Conservation (phyloP, 2,329 filamentous ascomycete species). For the Fusarium graminum region DNA sequence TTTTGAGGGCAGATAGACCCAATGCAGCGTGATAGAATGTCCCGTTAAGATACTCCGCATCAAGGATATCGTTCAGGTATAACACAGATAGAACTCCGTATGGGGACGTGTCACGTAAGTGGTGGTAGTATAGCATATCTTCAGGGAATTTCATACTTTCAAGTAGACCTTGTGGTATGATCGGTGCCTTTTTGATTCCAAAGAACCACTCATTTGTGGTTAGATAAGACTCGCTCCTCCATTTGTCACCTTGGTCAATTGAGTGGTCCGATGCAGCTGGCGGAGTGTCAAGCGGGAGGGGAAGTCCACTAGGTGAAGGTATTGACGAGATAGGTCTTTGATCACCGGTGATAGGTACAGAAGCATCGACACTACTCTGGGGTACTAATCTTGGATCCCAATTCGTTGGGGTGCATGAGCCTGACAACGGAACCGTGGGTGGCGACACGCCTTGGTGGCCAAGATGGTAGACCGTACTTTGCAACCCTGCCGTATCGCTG, state of each 20-base stretch:
- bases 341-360: not conserved
- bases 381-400: slow-evolving; percentile 5
- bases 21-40: slow-evolving; percentile 37
- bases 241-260: not conserved
- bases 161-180: slow-evolving; percentile 24
- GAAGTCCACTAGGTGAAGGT: not conserved
- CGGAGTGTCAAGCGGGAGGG: not conserved
- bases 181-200: slow-evolving; percentile 7
- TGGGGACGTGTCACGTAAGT: slow-evolving; percentile 21
- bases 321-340: not conserved
- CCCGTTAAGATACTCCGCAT: slow-evolving; percentile 5
- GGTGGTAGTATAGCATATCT: slow-evolving; percentile 40
- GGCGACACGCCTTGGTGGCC: not conserved
- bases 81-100: slow-evolving; percentile 26
- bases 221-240: too few species aligned
- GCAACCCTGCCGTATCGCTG: not conserved
- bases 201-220: not conserved
- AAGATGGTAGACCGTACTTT: not conserved
- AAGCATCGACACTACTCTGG: too few species aligned
- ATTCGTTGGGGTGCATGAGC: not conserved
- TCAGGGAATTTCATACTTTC: slow-evolving; percentile 33
- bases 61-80: slow-evolving; percentile 24
- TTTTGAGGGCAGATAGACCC: slow-evolving; percentile 28
- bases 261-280: not conserved
- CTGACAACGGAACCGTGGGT: not conserved